Evolutionary conservation across 1,139 yeast species (phyloP).

Genomic region (Pichia sp.): DNA sequence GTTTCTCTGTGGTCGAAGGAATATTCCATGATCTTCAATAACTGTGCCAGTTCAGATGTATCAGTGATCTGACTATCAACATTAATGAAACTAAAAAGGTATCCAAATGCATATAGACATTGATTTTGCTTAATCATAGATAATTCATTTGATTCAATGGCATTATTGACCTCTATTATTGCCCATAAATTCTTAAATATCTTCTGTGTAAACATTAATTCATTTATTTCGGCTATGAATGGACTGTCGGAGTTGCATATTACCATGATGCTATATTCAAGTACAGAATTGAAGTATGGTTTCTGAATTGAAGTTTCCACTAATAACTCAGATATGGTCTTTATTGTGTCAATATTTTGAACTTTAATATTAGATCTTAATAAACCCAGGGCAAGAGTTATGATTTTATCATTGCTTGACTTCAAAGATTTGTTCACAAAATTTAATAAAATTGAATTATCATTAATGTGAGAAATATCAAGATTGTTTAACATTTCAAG

Average conservation of each 20-base stretch:
- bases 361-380: neutral
- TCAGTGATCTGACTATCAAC: neutral
- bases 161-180: neutral
- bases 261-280: slow-evolving; percentile 3
- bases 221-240: neutral
- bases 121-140: neutral
- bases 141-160: neutral
- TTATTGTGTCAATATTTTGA: neutral
- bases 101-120: slow-evolving; percentile 15
- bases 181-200: slow-evolving; percentile 7
- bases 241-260: neutral
- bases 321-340: neutral
- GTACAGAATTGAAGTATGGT: neutral
- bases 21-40: neutral
- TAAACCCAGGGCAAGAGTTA: neutral
- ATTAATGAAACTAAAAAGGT: slow-evolving; percentile 6
- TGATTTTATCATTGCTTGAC: neutral
- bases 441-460: neutral
- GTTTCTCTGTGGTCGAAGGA: neutral
- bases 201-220: neutral
- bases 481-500: neutral
- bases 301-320: neutral
- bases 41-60: neutral
- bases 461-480: neutral
- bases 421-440: neutral